Percentiles rank a stretch among this genome's conserved stretches.
phyloP scores from a whole-genome alignment of 2,329 filamentous ascomycete species.

The Stagonosporopsis rhizophila region DNA sequence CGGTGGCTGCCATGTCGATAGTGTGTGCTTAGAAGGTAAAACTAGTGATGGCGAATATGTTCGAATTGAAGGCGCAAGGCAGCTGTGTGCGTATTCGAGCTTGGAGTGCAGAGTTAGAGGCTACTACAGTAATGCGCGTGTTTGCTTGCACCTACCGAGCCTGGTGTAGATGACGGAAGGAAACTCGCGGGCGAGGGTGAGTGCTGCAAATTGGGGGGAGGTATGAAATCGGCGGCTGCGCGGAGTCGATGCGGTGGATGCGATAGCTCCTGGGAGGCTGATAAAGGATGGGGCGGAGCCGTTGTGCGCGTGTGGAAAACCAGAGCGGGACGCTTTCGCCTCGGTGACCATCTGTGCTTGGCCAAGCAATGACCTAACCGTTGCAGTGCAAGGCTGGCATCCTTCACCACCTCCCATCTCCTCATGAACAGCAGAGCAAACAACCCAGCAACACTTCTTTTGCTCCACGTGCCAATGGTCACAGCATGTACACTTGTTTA shows the following conservation, averaged over 20 bases:
- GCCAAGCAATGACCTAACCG: constrained; percentile 14
- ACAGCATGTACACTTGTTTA: background rate
- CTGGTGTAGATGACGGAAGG: constrained; percentile 21
- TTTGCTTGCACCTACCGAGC: constrained; percentile 25
- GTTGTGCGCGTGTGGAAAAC: constrained; percentile 18
- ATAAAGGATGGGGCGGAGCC: constrained; percentile 12
- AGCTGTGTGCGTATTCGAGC: constrained; percentile 16
- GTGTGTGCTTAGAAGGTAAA: constrained; percentile 17
- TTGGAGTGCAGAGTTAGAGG: constrained; percentile 12
- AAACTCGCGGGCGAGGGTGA: constrained; percentile 14
- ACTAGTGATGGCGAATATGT: background rate
- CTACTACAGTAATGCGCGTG: constrained; percentile 12
- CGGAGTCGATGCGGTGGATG: constrained; percentile 9
- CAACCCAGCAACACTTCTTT: background rate
- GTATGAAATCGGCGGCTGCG: constrained; percentile 8
- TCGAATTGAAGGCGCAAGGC: constrained; percentile 14
- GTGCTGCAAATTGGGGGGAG: constrained; percentile 7
- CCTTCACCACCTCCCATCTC: background rate
- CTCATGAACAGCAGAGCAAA: background rate
- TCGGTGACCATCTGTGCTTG: constrained; percentile 11
- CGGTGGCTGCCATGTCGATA: constrained; percentile 45
- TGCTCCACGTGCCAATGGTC: background rate
- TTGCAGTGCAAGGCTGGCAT: background rate
- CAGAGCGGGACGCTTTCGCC: constrained; percentile 10
- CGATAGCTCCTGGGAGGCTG: constrained; percentile 11